Base-by-base conservation (phyloP, 768 basidiomycete genomes). In the Boletus rubescentipes region DNA sequence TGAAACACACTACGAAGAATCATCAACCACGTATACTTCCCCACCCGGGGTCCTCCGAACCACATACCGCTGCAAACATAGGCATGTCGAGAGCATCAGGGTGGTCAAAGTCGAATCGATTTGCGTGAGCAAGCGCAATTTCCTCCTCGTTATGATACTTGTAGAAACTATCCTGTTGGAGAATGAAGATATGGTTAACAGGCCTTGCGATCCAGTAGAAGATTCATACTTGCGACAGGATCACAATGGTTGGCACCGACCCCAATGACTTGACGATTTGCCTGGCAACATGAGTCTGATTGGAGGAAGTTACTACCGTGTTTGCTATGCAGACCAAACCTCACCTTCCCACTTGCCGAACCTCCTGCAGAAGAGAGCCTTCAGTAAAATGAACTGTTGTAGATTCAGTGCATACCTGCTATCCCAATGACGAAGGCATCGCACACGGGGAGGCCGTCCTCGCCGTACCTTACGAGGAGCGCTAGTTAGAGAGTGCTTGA, bases 71-170 rank as follows among this genome's bases (percentile, higher is more conserved):
- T 44, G 87, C 86, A 61, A 98, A 94, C 67, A 92, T 73, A 2
- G 85, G 81, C 81, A 93, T 89, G 71, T 99, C 96, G 46, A 98
- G 87, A 4, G 94, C 86, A 70, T 91, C 84, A 11, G 96, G 96
- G 61, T 94, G 91, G 65, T 99, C 96, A 59, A 95, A 89, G 64
- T 95, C 92, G 55, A 86, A 79, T 46, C 82, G 73, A 62, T 86
- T 95, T 16, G 83, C 80, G 67, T 93, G 88, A 0, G 96, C 96
- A n/a, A 89, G 77, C 7, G 76, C 79, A 18, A 93, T 77, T 71
- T 98, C 87, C 61, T 95, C 91, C 2, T 82, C 79, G 4, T 79
- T 80, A 62, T 93, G 90, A 42, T 73, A 73, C 63, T 87, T 91
- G 74, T 99, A 99, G 73, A 98, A 99, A 67, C 91, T 91, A 70